These are phyloP conservation scores for Hepatocystis sp. DNA, from an alignment of 169 alveolate species.

Conservation along the genomic window DNA sequence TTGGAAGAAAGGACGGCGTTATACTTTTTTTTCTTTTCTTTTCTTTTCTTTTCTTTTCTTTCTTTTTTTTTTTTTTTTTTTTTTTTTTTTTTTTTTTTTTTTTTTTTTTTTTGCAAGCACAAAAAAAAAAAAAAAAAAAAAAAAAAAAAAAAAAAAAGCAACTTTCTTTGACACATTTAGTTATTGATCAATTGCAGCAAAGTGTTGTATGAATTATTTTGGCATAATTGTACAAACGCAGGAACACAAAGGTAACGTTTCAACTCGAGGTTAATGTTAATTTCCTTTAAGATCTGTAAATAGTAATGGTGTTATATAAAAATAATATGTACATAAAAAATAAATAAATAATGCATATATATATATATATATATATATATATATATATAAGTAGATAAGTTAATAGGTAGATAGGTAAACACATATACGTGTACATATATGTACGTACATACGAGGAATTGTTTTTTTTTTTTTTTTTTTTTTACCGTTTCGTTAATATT, in stretches of 20 bases:
- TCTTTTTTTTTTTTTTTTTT: no score
- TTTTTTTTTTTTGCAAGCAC: not conserved
- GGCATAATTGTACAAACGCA: slow-evolving; percentile 56
- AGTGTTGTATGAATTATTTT: slow-evolving; percentile 9
- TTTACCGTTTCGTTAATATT: slow-evolving; percentile 58
- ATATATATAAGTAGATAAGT: no score
- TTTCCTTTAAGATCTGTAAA: slow-evolving; percentile 38
- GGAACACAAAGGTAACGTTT: slow-evolving; percentile 27
- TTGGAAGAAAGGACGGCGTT: no score
- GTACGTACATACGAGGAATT: no score
- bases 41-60: no score
- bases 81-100: not conserved
- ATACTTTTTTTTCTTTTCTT: no score
- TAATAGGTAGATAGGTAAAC: not conserved
- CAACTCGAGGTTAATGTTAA: slow-evolving; percentile 50
- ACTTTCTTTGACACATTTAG: not conserved
- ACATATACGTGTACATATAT: not conserved
- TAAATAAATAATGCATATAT: not conserved
- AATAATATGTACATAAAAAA: not conserved
- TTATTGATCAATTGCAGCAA: slow-evolving; percentile 29
- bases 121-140: no score
- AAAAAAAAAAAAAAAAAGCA: not conserved
- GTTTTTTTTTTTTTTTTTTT: no score
- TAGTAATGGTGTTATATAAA: not conserved
- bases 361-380: no score